Percentiles rank a stretch among this genome's conserved stretches.
These are phyloP conservation scores for Echium plantagineum DNA, from an alignment of 257 asterid species.

Conservation along the genomic window DNA sequence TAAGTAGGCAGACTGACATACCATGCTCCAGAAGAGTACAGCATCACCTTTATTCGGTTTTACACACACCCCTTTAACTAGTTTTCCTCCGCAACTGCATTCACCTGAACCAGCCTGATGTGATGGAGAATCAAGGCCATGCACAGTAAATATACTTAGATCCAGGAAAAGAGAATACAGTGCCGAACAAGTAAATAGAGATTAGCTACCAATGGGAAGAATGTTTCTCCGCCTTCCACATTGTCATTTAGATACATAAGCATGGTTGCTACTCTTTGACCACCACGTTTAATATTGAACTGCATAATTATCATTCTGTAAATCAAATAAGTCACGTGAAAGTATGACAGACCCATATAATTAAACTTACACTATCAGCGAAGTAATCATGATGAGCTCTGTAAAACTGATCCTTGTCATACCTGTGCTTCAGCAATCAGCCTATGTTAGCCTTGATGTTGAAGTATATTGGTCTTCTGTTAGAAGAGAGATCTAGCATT, in stretches of 20 bases:
- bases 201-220: conserved; percentile 45
- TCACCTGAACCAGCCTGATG: conserved; percentile 59
- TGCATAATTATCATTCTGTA: conserved; percentile 22
- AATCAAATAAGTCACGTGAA: background rate
- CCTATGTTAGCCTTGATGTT: conserved; percentile 62
- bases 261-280: conserved; percentile 68
- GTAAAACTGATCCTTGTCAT: conserved; percentile 66
- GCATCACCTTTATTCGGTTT: conserved; percentile 81
- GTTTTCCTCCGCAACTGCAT: conserved; percentile 80
- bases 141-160: background rate
- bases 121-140: background rate
- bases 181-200: background rate
- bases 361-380: conserved; percentile 52
- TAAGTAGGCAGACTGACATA: conserved; percentile 20
- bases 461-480: conserved; percentile 20
- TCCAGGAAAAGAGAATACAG: too few species aligned
- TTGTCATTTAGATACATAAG: conserved; percentile 59
- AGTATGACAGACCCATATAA: background rate
- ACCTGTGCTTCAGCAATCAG: conserved; percentile 82
- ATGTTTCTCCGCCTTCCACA: conserved; percentile 71
- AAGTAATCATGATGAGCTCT: conserved; percentile 80
- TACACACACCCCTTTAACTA: conserved; percentile 57
- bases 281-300: conserved; percentile 56
- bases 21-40: conserved; percentile 95
- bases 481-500: conserved; percentile 16